Evolutionary conservation across 2,329 filamentous ascomycete species (phyloP), one percentile per base, ranked within the genome.

Genomic region (Neonectria magnoliae): DNA sequence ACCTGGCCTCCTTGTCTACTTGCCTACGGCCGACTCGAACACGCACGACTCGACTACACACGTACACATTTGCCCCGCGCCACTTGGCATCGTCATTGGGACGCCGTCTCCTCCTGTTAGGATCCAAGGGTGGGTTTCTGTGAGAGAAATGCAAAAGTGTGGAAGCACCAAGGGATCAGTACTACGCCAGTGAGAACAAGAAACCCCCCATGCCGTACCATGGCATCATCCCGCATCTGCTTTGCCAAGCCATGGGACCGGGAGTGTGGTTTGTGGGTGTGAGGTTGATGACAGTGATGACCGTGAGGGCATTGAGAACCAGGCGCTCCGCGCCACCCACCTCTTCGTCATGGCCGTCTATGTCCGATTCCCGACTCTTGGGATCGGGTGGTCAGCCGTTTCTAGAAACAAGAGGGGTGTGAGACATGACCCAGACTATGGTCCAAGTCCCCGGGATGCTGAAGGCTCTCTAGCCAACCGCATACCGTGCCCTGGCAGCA

Each of bases 371-470:
- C 52, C 33, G 29, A 33, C 29, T 11, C n/a, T 20, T 51, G 48
- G 48, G 31, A 20, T 20, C 25, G 29, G n/a, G 47, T 20, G 33
- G 9, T 31, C 48, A 55, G 47, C 48, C 29, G 41, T 29, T 63
- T 60, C 51, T 41, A 57, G 56, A 64, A 73, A 62, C 59, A 60
- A 67, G 63, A 58, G 58, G 60, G 62, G 29, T 70, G 61, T 58
- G 65, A 73, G 70, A 73, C 65, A 67, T 55, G 55, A 56, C 27
- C 64, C 59, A 68, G 68, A 65, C 59, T 57, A 22, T 55, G 31
- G 57, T 47, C 47, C 71, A 65, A 38, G 55, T 52, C 38, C 27
- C 60, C 63, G 60, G 65, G 58, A 68, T 57, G 52, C 41, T 58
- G 36, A 57, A 55, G 36, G 20, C 58, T 57, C 62, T 57, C 55